phyloP scores from a whole-genome alignment of 306 rosid genomes.

The Castanospermum australe region DNA sequence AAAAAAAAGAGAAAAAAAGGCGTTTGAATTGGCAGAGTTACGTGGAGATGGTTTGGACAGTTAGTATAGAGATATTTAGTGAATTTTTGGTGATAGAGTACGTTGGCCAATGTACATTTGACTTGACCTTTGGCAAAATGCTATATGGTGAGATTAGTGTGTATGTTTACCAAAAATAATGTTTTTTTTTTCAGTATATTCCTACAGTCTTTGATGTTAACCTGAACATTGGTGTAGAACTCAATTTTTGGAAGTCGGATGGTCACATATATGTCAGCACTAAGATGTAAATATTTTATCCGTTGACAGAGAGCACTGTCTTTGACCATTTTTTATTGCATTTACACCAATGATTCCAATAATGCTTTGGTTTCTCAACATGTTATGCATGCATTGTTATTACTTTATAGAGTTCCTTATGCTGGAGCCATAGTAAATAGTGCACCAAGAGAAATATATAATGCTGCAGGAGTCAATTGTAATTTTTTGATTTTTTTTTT shows the following conservation, averaged over 20 bases:
- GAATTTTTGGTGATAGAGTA: neutral
- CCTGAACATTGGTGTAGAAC: neutral
- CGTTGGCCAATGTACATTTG: neutral
- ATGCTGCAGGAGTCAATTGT: neutral
- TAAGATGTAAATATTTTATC: neutral
- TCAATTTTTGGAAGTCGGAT: neutral
- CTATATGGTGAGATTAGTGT: neutral
- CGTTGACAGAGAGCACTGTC: neutral
- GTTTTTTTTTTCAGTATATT: neutral
- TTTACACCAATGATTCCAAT: conserved; percentile 51
- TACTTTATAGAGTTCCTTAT: conserved; percentile 1
- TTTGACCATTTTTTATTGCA: conserved; percentile 38
- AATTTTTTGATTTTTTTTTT: neutral
- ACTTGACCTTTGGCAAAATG: neutral
- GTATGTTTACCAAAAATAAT: neutral
- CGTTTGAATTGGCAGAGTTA: neutral
- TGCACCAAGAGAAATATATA: neutral
- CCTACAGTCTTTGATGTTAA: neutral
- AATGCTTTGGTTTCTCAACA: neutral
- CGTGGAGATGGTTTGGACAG: neutral
- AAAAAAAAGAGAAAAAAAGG: neutral
- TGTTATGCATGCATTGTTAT: neutral
- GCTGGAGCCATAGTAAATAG: neutral
- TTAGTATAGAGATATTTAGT: neutral
- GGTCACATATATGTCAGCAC: neutral